Conservation (phyloP, 768 basidiomycete species). For the Obba rivulosa region DNA sequence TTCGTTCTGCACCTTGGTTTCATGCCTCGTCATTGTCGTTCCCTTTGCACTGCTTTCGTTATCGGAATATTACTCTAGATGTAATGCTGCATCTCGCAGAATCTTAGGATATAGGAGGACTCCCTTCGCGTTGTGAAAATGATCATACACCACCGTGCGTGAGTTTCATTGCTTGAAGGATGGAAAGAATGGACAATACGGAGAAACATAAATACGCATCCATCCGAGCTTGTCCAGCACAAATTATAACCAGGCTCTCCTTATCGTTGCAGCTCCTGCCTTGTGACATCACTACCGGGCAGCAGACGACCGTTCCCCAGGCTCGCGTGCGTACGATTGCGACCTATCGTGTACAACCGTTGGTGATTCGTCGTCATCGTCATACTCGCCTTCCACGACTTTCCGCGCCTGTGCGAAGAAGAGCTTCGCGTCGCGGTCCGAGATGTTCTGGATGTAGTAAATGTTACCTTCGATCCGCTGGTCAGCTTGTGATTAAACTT, state of each 20-base stretch:
- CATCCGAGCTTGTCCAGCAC: too few species aligned
- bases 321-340: too few species aligned
- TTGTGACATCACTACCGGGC: too few species aligned
- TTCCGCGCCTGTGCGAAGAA: constrained; percentile 90
- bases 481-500: not conserved
- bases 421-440: constrained; percentile 68
- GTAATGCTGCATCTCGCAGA: too few species aligned
- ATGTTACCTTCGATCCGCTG: constrained; percentile 58
- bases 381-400: constrained; percentile 27
- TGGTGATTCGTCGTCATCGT: constrained; percentile 1
- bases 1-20: not conserved
- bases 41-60: constrained; percentile 1
- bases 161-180: too few species aligned
- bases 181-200: not conserved
- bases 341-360: too few species aligned
- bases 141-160: not conserved
- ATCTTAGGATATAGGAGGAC: too few species aligned
- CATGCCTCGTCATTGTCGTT: not conserved
- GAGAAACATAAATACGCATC: not conserved
- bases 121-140: not conserved
- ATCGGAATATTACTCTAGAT: too few species aligned
- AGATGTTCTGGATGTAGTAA: constrained; percentile 88
- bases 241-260: not conserved
- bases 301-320: too few species aligned
- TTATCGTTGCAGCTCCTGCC: too few species aligned